Conservation (phyloP, 805 yeast genomes). For the Nakazawaea holstii region DNA sequence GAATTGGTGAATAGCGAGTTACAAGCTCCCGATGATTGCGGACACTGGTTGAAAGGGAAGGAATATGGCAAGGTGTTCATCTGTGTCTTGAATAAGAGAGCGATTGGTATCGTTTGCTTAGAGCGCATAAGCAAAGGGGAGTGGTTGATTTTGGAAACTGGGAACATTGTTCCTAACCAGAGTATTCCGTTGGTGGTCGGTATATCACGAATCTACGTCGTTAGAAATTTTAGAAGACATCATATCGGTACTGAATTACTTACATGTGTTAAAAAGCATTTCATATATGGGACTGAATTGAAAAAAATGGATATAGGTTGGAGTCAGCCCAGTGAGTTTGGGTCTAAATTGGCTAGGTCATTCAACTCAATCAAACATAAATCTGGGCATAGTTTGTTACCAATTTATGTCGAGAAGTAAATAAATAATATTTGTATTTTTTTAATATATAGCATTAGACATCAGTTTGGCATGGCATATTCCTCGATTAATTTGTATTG, state of each 20-base stretch:
- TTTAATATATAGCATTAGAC: background rate
- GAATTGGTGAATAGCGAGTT: conserved; percentile 53
- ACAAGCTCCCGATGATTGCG: conserved; percentile 41
- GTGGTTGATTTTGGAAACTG: conserved; percentile 58
- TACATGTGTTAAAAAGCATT: conserved; percentile 33
- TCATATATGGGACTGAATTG: conserved; percentile 45
- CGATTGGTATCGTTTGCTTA: conserved; percentile 53
- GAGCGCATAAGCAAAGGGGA: conserved; percentile 41
- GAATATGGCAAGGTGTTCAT: conserved; percentile 43
- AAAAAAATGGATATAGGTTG: conserved; percentile 47
- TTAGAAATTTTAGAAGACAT: conserved; percentile 35
- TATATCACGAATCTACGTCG: conserved; percentile 44
- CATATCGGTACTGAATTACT: conserved; percentile 47
- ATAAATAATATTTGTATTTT: background rate
- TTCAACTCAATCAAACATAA: conserved; percentile 55
- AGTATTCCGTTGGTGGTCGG: conserved; percentile 36
- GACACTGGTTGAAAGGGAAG: conserved; percentile 17
- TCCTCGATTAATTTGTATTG: conserved; percentile 1
- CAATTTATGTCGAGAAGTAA: conserved; percentile 36
- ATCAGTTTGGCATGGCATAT: background rate
- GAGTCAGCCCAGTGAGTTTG: conserved; percentile 69
- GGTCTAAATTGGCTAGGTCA: conserved; percentile 50
- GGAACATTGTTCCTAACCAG: conserved; percentile 42
- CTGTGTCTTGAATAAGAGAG: conserved; percentile 36
- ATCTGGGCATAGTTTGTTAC: conserved; percentile 43